These are phyloP conservation scores for Pestalotiopsis sp. DNA, from an alignment of 2,329 filamentous ascomycete species.

Conservation along the genomic window DNA sequence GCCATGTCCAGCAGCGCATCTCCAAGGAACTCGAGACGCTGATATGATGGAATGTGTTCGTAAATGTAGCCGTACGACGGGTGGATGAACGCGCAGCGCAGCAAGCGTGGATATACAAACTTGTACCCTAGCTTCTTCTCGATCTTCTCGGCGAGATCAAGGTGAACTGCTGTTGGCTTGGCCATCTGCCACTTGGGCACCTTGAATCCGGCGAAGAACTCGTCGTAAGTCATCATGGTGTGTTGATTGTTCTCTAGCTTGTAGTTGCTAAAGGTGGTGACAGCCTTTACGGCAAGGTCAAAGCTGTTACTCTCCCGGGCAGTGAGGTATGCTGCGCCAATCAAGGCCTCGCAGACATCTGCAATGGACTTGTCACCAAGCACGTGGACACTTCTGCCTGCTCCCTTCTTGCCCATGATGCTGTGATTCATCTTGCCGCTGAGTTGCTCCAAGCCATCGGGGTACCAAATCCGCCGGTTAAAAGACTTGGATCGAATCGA, in stretches of 20 bases:
- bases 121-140: constrained; percentile 57
- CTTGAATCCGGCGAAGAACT: constrained; percentile 73
- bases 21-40: constrained; percentile 89
- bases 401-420: constrained; percentile 65
- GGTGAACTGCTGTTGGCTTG: constrained; percentile 65
- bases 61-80: constrained; percentile 77
- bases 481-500: constrained; percentile 86
- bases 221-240: constrained; percentile 66
- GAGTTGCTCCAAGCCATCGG: constrained; percentile 72
- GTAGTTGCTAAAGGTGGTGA: constrained; percentile 57
- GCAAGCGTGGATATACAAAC: constrained; percentile 76
- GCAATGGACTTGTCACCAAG: constrained; percentile 90
- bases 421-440: constrained; percentile 68
- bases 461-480: constrained; percentile 86
- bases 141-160: constrained; percentile 69
- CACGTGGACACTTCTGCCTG: constrained; percentile 58
- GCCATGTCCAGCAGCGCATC: constrained; percentile 67
- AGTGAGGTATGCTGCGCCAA: constrained; percentile 77
- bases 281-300: constrained; percentile 63
- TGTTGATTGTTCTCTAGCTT: constrained; percentile 70
- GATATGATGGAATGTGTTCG: constrained; percentile 84
- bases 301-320: constrained; percentile 45
- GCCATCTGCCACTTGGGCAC: constrained; percentile 73
- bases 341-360: constrained; percentile 92
- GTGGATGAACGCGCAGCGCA: constrained; percentile 86